Percentiles rank a stretch among this genome's conserved stretches.
Evolutionary conservation across 2,329 filamentous ascomycete species (phyloP).

Genomic region (Plectosphaerella cucumerina): DNA sequence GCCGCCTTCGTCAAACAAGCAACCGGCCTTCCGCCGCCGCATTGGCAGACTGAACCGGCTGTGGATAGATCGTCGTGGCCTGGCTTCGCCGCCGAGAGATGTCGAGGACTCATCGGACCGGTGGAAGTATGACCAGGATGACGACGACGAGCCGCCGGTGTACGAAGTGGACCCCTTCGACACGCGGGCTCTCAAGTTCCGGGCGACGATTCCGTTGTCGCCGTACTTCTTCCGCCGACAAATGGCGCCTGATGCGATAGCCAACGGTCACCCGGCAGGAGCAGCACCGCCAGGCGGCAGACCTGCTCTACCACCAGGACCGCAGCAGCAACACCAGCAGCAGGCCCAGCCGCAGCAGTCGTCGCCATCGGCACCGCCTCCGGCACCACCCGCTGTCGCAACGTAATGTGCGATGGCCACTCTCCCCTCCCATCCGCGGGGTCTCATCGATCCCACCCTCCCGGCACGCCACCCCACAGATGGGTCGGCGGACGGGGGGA

Average conservation of each 20-base stretch:
- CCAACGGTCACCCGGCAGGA: constrained; percentile 11
- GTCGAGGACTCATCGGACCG: constrained; percentile 52
- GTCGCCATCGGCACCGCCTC: constrained; percentile 1
- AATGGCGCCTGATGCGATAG: constrained; percentile 18
- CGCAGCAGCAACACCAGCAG: constrained; percentile 13
- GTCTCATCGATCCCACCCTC: too few relatives aligned
- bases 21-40: constrained; percentile 74
- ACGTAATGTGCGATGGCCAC: not conserved
- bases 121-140: constrained; percentile 86
- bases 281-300: constrained; percentile 8
- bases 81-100: constrained; percentile 48
- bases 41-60: constrained; percentile 80
- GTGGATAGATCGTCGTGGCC: constrained; percentile 80
- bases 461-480: too few relatives aligned
- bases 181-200: constrained; percentile 54
- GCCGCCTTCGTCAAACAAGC: constrained; percentile 30
- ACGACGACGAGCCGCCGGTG: constrained; percentile 71
- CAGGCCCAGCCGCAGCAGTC: constrained; percentile 18
- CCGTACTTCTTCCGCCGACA: constrained; percentile 36
- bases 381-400: constrained; percentile 3
- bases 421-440: constrained; percentile 4
- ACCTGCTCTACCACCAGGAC: constrained; percentile 14
- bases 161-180: constrained; percentile 74
- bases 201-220: constrained; percentile 52
- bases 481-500: not conserved